These are phyloP conservation scores for Paecilomyces dactylethromorphus DNA, from an alignment of 2,329 filamentous ascomycete species.

Conservation along the genomic window DNA sequence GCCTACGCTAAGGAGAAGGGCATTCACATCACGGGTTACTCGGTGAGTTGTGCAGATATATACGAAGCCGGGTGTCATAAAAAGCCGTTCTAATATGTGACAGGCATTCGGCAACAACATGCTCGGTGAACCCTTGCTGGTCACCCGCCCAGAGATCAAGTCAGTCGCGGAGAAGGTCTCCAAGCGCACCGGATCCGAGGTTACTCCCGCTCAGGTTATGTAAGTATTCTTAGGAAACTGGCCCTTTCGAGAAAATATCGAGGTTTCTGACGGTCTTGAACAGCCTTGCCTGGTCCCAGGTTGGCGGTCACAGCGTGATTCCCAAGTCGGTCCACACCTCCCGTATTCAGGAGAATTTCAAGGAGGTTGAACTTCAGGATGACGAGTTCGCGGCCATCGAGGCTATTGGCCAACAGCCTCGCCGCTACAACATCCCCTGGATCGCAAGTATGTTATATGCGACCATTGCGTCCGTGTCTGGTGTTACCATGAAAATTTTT, in stretches of 20 bases:
- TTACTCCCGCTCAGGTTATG: slow-evolving; percentile 31
- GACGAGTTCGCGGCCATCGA: slow-evolving; percentile 31
- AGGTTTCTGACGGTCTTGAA: not conserved
- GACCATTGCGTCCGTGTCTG: not conserved
- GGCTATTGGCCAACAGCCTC: slow-evolving; percentile 24
- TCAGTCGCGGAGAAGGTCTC: slow-evolving; percentile 55
- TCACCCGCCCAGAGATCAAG: slow-evolving; percentile 56
- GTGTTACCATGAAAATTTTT: slow-evolving; percentile 2
- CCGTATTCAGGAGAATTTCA: slow-evolving; percentile 38
- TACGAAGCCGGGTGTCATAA: not conserved
- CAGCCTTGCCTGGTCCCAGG: slow-evolving; percentile 34
- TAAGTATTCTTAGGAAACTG: slow-evolving; percentile 9
- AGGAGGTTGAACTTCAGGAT: slow-evolving; percentile 32
- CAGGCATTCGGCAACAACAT: slow-evolving; percentile 53
- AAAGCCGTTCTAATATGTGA: slow-evolving; percentile 1
- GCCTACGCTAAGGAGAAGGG: slow-evolving; percentile 51
- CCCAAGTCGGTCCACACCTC: slow-evolving; percentile 38
- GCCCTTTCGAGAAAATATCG: not conserved
- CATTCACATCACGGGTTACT: slow-evolving; percentile 59
- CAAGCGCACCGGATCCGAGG: slow-evolving; percentile 25
- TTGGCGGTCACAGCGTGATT: slow-evolving; percentile 34
- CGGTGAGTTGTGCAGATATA: slow-evolving; percentile 27
- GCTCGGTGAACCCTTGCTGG: slow-evolving; percentile 57
- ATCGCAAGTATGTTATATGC: slow-evolving; percentile 15
- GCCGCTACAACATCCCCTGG: slow-evolving; percentile 32